Evolutionary conservation across 148 eudicot species (phyloP).

Genomic region (Chenopodium suecicum): DNA sequence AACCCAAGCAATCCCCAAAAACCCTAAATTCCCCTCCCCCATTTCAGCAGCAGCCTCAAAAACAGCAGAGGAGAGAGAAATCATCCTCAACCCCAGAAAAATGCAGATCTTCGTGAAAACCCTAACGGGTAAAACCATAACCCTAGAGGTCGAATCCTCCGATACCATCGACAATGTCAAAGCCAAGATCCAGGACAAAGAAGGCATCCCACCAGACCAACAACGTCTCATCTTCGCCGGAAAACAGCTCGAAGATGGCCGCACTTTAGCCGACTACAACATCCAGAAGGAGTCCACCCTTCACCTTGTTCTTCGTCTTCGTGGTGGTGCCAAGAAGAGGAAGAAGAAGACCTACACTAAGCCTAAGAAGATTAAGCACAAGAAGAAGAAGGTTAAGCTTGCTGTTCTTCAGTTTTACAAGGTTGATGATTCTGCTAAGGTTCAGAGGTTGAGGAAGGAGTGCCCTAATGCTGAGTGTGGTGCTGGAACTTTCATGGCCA

Average conservation of each 20-base stretch:
- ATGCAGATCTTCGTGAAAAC: too few relatives aligned
- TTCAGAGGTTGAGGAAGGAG: conserved; percentile 11
- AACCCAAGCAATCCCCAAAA: too few relatives aligned
- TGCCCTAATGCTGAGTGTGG: conserved; percentile 15
- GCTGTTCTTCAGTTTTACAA: conserved; percentile 12
- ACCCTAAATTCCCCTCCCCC: too few relatives aligned
- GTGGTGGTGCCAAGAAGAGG: conserved; percentile 9
- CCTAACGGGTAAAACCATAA: too few relatives aligned
- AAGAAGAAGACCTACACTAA: conserved; percentile 15
- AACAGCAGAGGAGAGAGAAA: too few relatives aligned
- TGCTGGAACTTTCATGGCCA: conserved; percentile 13
- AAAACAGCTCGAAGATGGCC: conserved; percentile 12
- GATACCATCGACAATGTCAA: too few relatives aligned
- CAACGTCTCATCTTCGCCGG: neutral
- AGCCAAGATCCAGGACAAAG: too few relatives aligned
- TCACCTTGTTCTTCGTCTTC: conserved; percentile 6
- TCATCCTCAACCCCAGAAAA: too few relatives aligned
- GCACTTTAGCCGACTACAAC: conserved; percentile 12
- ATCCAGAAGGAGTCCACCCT: conserved; percentile 13
- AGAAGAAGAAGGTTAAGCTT: conserved; percentile 7
- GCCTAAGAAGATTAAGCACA: conserved; percentile 16
- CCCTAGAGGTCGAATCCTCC: neutral
- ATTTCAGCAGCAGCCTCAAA: too few relatives aligned
- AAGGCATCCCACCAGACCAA: too few relatives aligned
- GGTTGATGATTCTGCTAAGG: neutral